phyloP scores from a whole-genome alignment of 192 early-diverging fungal species.

The Funneliformis geosporum region DNA sequence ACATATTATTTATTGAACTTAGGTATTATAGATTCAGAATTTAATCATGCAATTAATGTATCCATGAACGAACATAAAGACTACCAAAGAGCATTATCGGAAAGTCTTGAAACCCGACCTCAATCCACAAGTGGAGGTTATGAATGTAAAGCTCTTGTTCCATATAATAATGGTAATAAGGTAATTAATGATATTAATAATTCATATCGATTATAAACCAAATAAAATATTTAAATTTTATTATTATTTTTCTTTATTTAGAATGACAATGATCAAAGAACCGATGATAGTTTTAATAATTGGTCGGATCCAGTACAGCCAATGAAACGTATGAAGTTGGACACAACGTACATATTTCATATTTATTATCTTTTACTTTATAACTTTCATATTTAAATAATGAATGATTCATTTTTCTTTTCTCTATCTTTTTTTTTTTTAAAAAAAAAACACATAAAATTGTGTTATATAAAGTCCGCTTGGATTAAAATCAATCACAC shows the following conservation, averaged over 20 bases:
- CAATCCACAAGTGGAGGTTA: not conserved
- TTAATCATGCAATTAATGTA: not conserved
- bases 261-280: not conserved
- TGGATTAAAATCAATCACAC: constrained; percentile 35
- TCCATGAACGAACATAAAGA: not conserved
- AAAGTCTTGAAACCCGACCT: not conserved
- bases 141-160: not conserved
- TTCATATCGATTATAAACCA: not conserved
- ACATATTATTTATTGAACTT: too few relatives aligned
- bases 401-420: too few relatives aligned
- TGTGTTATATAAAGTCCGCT: constrained; percentile 35
- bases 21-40: not conserved
- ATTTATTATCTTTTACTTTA: too few relatives aligned
- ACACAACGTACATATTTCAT: constrained; percentile 6
- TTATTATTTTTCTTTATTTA: not conserved
- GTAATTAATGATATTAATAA: not conserved
- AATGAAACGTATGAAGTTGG: constrained; percentile 7
- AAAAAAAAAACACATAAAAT: not conserved
- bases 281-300: not conserved
- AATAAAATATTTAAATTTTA: too few relatives aligned
- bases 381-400: too few relatives aligned
- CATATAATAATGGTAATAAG: not conserved
- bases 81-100: not conserved
- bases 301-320: constrained; percentile 24
- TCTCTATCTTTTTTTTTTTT: not conserved